Evolutionary conservation across 2,329 filamentous ascomycete species (phyloP).

Genomic region (Alternaria atra): DNA sequence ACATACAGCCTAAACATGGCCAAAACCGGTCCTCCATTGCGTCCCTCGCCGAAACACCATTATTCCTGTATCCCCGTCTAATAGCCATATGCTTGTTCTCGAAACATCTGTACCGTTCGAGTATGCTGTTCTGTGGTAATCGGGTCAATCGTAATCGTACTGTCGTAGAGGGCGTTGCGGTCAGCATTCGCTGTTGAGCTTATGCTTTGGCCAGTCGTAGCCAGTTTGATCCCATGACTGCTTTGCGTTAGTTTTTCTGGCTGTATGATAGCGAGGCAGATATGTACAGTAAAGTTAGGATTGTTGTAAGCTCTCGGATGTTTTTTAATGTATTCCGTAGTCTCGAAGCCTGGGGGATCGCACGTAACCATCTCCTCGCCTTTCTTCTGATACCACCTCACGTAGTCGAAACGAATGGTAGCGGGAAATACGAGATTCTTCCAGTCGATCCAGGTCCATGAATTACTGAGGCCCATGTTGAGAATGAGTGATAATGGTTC

Average conservation of each 20-base stretch:
- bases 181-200: slow-evolving; percentile 54
- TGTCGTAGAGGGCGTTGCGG: background rate
- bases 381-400: slow-evolving; percentile 63
- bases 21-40: background rate
- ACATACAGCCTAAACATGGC: slow-evolving; percentile 12
- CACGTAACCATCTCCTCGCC: slow-evolving; percentile 61
- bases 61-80: background rate
- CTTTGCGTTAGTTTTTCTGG: slow-evolving; percentile 7
- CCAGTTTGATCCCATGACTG: slow-evolving; percentile 48
- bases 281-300: slow-evolving; percentile 60
- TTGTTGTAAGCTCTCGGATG: slow-evolving; percentile 61
- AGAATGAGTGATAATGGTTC: slow-evolving; percentile 65
- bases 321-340: slow-evolving; percentile 60
- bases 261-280: background rate
- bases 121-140: background rate
- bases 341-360: slow-evolving; percentile 63
- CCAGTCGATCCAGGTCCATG: slow-evolving; percentile 61
- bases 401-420: slow-evolving; percentile 64
- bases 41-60: background rate
- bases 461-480: slow-evolving; percentile 62
- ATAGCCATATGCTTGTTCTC: background rate
- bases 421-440: slow-evolving; percentile 59
- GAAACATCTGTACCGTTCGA: background rate
- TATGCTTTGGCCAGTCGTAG: slow-evolving; percentile 55
- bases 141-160: background rate